These are phyloP conservation scores for Stevia rebaudiana DNA, from an alignment of 140 eudicot genomes.

Conservation along the genomic window DNA sequence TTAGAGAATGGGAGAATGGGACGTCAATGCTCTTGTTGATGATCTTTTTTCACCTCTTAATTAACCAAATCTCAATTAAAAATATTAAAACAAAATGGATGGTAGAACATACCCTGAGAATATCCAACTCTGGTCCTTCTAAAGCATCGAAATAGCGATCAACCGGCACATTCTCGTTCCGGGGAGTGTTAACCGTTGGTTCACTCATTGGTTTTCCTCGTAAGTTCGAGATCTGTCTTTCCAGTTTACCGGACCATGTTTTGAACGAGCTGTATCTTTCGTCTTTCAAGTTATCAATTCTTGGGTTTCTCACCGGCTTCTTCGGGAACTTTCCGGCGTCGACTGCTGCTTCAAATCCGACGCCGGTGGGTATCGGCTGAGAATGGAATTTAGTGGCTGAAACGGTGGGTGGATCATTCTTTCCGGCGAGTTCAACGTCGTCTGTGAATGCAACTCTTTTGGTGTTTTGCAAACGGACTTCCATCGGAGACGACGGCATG, in stretches of 20 bases:
- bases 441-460: constrained; percentile 45
- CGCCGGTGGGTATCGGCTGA: constrained; percentile 55
- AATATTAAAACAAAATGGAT: too few relatives aligned
- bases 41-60: too few relatives aligned
- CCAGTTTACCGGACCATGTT: constrained; percentile 77
- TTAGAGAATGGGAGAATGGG: too few relatives aligned
- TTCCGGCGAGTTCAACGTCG: constrained; percentile 23
- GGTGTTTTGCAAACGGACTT: constrained; percentile 17
- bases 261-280: constrained; percentile 63
- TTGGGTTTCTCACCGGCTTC: constrained; percentile 31
- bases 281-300: constrained; percentile 32
- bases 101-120: constrained; percentile 42
- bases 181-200: constrained; percentile 21
- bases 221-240: constrained; percentile 57
- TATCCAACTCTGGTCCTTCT: constrained; percentile 87
- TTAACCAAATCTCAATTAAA: too few relatives aligned
- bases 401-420: background rate
- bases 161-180: constrained; percentile 43
- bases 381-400: constrained; percentile 42
- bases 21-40: too few relatives aligned
- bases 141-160: constrained; percentile 86
- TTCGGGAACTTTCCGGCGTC: constrained; percentile 25
- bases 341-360: constrained; percentile 25
- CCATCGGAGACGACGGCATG: constrained; percentile 73
- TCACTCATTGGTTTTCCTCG: constrained; percentile 42